A percentile compares a stretch with the other conserved stretches of the same genome.
Evolutionary conservation across 371 early-diverging fungal genomes (phyloP).

Genomic region (Syncephalastrum monosporum): DNA sequence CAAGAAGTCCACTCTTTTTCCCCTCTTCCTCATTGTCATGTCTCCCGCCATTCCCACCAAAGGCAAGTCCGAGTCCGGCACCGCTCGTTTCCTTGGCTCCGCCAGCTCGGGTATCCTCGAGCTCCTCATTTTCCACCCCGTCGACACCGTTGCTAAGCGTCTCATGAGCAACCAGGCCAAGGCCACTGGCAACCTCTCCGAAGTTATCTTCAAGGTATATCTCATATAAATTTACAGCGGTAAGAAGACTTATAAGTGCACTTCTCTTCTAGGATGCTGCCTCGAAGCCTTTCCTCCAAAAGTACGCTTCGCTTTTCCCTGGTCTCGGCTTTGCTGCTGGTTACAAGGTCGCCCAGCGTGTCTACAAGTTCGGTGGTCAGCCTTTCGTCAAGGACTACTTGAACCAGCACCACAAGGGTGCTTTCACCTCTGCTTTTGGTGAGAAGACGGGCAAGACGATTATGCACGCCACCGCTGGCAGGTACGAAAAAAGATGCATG

Average conservation of each 20-base stretch:
- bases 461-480: slow-evolving; percentile 97
- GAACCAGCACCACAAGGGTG: slow-evolving; percentile 72
- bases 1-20: slow-evolving; percentile 8
- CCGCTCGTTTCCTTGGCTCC: slow-evolving; percentile 87
- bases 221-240: no score
- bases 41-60: slow-evolving; percentile 59
- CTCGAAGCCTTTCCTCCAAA: slow-evolving; percentile 63
- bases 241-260: background rate
- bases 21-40: slow-evolving; percentile 27
- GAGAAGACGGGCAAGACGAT: slow-evolving; percentile 93
- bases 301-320: slow-evolving; percentile 94
- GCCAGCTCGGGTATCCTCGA: slow-evolving; percentile 93
- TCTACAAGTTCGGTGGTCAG: slow-evolving; percentile 98
- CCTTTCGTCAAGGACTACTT: slow-evolving; percentile 93
- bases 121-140: slow-evolving; percentile 95
- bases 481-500: slow-evolving; percentile 21
- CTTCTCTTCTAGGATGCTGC: slow-evolving; percentile 75
- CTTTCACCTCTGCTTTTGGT: slow-evolving; percentile 84
- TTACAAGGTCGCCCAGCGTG: slow-evolving; percentile 92
- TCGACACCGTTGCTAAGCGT: slow-evolving; percentile 97
- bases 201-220: slow-evolving; percentile 80
- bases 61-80: slow-evolving; percentile 76
- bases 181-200: slow-evolving; percentile 50
- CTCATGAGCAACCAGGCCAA: slow-evolving; percentile 92
- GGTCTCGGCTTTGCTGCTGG: slow-evolving; percentile 97